Percentiles rank a stretch among this genome's conserved stretches.
These are phyloP conservation scores for Colletotrichum tropicicola DNA, from an alignment of 2,329 filamentous ascomycete genomes.

Conservation along the genomic window DNA sequence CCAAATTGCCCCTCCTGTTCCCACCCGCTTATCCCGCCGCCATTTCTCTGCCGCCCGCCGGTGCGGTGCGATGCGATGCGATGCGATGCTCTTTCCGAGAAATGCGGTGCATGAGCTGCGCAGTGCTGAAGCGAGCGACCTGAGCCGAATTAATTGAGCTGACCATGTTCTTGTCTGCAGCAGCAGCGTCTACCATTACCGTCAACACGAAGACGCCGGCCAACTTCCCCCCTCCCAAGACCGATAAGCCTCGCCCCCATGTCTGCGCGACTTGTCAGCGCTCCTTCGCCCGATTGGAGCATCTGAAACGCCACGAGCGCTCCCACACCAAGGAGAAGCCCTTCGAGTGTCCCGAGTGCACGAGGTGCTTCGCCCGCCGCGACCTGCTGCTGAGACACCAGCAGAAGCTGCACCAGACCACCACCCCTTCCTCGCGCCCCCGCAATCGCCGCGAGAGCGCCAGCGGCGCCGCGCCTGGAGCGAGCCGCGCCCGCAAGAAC, in stretches of 20 bases:
- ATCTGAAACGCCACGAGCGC: constrained; percentile 95
- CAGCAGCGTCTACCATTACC: constrained; percentile 58
- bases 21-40: too few species aligned
- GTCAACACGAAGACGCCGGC: constrained; percentile 55
- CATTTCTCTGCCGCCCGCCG: too few species aligned
- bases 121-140: not conserved
- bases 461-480: constrained; percentile 69
- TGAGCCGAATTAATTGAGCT: constrained; percentile 34
- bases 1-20: constrained; percentile 41
- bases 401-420: constrained; percentile 96
- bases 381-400: constrained; percentile 94
- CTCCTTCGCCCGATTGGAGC: constrained; percentile 93
- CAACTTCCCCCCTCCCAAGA: constrained; percentile 84
- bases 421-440: constrained; percentile 85
- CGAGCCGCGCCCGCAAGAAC: constrained; percentile 88
- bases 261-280: constrained; percentile 90
- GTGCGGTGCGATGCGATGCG: too few species aligned
- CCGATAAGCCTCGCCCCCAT: constrained; percentile 96
- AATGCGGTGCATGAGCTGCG: too few species aligned
- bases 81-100: too few species aligned
- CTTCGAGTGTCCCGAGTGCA: constrained; percentile 95
- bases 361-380: constrained; percentile 91
- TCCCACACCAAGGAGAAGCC: constrained; percentile 99
- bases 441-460: constrained; percentile 91
- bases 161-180: constrained; percentile 32